Percentiles rank a stretch among this genome's conserved stretches.
phyloP scores from a whole-genome alignment of 2,329 filamentous ascomycete species.

The Fusarium verticillioides region DNA sequence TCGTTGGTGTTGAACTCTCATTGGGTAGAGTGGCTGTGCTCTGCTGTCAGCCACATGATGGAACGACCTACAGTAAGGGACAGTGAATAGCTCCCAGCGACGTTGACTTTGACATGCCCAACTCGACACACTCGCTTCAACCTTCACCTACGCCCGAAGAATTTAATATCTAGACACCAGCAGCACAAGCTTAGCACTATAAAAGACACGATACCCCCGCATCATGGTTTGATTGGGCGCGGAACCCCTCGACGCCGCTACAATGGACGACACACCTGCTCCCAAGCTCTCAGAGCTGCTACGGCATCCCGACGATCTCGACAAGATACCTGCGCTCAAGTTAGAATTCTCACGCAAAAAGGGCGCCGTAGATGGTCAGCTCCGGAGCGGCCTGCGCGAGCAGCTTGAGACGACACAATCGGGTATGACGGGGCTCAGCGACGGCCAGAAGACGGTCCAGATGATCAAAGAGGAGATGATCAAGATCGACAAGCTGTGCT shows the following conservation, averaged over 20 bases:
- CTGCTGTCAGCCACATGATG: conserved; percentile 34
- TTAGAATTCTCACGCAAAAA: conserved; percentile 96
- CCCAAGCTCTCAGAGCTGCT: conserved; percentile 92
- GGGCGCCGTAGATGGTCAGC: conserved; percentile 86
- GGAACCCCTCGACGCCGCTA: conserved; percentile 35
- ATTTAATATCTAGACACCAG: background rate
- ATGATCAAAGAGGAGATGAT: conserved; percentile 98
- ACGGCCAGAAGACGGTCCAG: conserved; percentile 91
- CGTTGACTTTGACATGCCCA: conserved; percentile 17
- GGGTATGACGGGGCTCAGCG: conserved; percentile 87
- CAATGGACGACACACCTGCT: conserved; percentile 68
- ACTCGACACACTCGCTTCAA: conserved; percentile 20
- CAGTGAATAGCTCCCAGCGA: conserved; percentile 33
- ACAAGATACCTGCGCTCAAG: conserved; percentile 92
- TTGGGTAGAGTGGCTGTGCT: conserved; percentile 29
- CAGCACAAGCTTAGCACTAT: background rate
- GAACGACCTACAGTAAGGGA: conserved; percentile 13
- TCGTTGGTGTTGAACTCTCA: conserved; percentile 1
- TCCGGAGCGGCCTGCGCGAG: conserved; percentile 87
- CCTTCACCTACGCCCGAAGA: background rate
- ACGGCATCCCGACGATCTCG: conserved; percentile 94
- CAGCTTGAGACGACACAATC: conserved; percentile 95
- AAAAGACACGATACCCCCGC: conserved; percentile 1
- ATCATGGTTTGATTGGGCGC: conserved; percentile 46
- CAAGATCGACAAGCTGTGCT: conserved; percentile 97